Evolutionary conservation across 768 basidiomycete species (phyloP).

Genomic region (Vararia minispora): DNA sequence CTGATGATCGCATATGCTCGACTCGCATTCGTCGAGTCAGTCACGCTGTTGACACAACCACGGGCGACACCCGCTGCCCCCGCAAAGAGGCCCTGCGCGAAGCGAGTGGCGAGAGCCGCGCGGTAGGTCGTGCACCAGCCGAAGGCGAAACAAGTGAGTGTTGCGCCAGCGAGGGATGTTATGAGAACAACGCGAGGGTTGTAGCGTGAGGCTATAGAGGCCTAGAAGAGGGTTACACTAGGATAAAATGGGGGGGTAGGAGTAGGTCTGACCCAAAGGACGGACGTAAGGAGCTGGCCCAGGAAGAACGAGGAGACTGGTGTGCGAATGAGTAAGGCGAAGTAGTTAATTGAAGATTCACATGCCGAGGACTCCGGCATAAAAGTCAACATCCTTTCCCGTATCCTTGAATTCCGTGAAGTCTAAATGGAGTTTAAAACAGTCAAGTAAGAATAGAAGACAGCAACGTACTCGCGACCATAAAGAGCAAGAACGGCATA

Average conservation of each 20-base stretch:
- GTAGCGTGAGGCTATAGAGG: slow-evolving; percentile 86
- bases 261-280: slow-evolving; percentile 97
- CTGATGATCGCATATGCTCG: slow-evolving; percentile 91
- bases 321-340: slow-evolving; percentile 5
- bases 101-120: slow-evolving; percentile 76
- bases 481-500: slow-evolving; percentile 86
- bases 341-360: slow-evolving; percentile 5
- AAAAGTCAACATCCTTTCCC: slow-evolving; percentile 72
- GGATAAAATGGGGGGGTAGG: no score
- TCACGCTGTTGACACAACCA: slow-evolving; percentile 76
- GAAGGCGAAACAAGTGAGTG: slow-evolving; percentile 65
- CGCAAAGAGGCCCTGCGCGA: slow-evolving; percentile 86
- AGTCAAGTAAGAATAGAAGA: no score
- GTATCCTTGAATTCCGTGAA: no score
- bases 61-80: slow-evolving; percentile 93
- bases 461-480: no score
- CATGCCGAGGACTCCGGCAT: slow-evolving; percentile 74
- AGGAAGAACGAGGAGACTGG: slow-evolving; percentile 83
- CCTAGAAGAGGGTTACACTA: no score
- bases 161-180: slow-evolving; percentile 76
- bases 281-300: slow-evolving; percentile 89
- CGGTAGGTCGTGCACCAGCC: slow-evolving; percentile 66
- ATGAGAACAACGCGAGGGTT: slow-evolving; percentile 78
- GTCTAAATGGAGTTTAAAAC: no score
- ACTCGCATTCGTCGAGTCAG: slow-evolving; percentile 87